These are phyloP conservation scores for Wolfiporia cocos DNA, from an alignment of 1,284 basidiomycete species.

Conservation along the genomic window DNA sequence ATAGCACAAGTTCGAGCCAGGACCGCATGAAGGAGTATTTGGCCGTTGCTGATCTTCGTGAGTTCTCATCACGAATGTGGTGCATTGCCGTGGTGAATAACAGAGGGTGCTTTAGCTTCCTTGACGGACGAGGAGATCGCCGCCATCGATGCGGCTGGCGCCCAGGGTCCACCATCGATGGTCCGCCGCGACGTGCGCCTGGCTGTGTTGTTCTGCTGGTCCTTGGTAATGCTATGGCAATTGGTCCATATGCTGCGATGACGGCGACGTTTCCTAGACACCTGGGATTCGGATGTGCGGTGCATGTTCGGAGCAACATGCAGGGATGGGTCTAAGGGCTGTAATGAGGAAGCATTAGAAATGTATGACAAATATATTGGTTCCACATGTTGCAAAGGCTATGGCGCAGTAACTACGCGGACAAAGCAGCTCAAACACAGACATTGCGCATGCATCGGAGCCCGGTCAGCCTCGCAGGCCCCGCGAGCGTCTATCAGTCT, in stretches of 20 bases:
- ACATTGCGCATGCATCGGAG: neutral
- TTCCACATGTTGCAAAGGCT: no score
- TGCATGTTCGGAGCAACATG: no score
- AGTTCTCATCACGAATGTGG: conserved; percentile 18
- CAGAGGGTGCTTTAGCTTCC: conserved; percentile 18
- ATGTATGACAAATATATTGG: no score
- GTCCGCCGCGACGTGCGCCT: neutral
- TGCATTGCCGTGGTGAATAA: neutral
- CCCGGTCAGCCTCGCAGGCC: neutral
- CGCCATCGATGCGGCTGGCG: conserved; percentile 55
- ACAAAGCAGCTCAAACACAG: no score
- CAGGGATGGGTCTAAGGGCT: no score
- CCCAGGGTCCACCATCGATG: conserved; percentile 24
- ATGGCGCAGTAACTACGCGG: no score
- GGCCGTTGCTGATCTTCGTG: conserved; percentile 54
- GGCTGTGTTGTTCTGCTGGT: neutral
- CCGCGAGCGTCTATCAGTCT: no score
- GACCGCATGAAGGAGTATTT: conserved; percentile 64
- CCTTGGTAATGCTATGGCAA: neutral
- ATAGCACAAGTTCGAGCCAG: conserved; percentile 61
- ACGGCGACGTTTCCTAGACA: no score
- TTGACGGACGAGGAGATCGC: conserved; percentile 44
- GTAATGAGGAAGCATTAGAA: no score
- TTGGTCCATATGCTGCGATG: neutral
- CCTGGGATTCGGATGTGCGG: no score